phyloP scores from a whole-genome alignment of 1,284 basidiomycete species.

The Papiliotrema fonsecae region DNA sequence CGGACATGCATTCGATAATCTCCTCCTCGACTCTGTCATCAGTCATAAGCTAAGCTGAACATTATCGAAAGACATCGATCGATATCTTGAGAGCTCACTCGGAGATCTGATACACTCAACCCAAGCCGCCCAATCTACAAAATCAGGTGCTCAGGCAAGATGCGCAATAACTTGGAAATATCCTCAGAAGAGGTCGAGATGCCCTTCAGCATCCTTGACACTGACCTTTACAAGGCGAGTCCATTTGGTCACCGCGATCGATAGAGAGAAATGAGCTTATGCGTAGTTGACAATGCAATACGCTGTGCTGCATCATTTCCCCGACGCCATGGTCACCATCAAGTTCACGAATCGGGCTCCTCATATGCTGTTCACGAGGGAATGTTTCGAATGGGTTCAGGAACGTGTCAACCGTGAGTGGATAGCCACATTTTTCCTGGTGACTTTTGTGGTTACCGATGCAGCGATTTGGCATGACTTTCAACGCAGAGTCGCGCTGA shows the following conservation, averaged over 20 bases:
- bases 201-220: constrained; percentile 75
- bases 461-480: no score
- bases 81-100: no score
- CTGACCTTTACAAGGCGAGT: constrained; percentile 87
- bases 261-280: background rate
- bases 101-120: no score
- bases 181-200: constrained; percentile 31
- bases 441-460: no score
- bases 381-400: constrained; percentile 64
- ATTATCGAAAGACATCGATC: no score
- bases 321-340: constrained; percentile 58
- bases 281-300: constrained; percentile 92
- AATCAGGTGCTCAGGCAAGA: no score
- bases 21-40: no score
- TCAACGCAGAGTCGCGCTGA: no score
- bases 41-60: no score
- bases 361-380: constrained; percentile 64
- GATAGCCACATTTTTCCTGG: background rate
- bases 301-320: constrained; percentile 78
- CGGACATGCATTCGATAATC: no score
- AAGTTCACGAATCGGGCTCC: constrained; percentile 80
- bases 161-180: background rate
- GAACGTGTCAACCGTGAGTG: constrained; percentile 63
- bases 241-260: no score
- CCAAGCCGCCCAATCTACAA: no score